A percentile compares a stretch with the other conserved stretches of the same genome.
phyloP scores from a whole-genome alignment of 306 rosid species.

The Ceratonia siliqua region DNA sequence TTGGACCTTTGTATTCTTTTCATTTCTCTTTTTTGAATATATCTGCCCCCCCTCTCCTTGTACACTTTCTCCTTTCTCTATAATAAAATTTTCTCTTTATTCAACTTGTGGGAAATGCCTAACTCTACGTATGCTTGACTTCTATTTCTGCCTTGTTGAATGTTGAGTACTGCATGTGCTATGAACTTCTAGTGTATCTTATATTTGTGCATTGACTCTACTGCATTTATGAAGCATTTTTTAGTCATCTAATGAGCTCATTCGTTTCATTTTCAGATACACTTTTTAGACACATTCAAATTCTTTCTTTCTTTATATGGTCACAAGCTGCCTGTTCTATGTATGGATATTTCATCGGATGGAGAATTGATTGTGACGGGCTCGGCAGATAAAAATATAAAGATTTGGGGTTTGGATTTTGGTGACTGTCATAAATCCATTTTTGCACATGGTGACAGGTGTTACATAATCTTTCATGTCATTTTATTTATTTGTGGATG shows the following conservation, averaged over 20 bases:
- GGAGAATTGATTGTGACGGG: slow-evolving; percentile 93
- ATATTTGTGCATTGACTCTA: slow-evolving; percentile 12
- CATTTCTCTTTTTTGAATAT: no score
- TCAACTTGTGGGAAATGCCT: neutral
- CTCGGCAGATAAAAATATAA: slow-evolving; percentile 90
- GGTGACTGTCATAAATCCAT: slow-evolving; percentile 95
- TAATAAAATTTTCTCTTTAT: neutral
- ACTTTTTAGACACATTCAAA: slow-evolving; percentile 73
- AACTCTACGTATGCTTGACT: slow-evolving; percentile 9
- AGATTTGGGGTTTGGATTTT: slow-evolving; percentile 98
- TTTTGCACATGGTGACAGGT: slow-evolving; percentile 94
- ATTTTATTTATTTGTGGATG: neutral
- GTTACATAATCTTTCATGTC: slow-evolving; percentile 23
- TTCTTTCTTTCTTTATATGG: slow-evolving; percentile 85
- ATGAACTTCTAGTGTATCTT: neutral
- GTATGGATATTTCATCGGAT: slow-evolving; percentile 96
- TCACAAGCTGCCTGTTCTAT: slow-evolving; percentile 90
- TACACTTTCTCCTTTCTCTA: no score
- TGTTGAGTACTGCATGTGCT: neutral
- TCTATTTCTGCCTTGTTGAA: neutral
- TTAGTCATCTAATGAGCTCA: slow-evolving; percentile 28
- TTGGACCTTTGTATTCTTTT: no score
- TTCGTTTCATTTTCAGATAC: slow-evolving; percentile 59
- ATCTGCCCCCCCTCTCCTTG: no score
- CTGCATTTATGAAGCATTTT: neutral